Percentiles rank a stretch among this genome's conserved stretches.
Conservation (phyloP, 1,284 basidiomycete species). For the Sanghuangporus baumii region DNA sequence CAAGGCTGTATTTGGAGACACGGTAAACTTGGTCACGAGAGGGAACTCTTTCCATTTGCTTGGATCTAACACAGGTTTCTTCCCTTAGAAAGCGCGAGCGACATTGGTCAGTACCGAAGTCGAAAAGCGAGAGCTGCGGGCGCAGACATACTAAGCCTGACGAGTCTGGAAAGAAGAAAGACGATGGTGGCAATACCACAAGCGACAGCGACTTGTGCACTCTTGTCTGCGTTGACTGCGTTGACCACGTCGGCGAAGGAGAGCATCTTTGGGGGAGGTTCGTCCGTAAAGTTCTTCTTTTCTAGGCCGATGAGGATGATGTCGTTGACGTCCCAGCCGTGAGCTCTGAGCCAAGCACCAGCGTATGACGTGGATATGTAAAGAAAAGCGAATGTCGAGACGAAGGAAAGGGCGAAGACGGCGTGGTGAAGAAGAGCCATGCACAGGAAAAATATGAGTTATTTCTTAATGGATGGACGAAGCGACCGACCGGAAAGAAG, state of each 20-base stretch:
- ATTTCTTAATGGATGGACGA: too few species aligned
- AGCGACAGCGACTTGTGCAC: conserved; percentile 23
- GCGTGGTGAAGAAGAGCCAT: conserved; percentile 44
- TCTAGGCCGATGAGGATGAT: conserved; percentile 62
- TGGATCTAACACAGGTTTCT: conserved; percentile 67
- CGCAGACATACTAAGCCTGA: conserved; percentile 35
- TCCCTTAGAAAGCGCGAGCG: conserved; percentile 31
- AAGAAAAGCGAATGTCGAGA: conserved; percentile 42
- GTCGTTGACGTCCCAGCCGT: conserved; percentile 51
- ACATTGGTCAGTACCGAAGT: conserved; percentile 4
- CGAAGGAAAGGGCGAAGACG: conserved; percentile 47
- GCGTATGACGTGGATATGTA: conserved; percentile 37
- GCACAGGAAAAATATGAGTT: background rate
- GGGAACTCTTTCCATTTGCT: conserved; percentile 79
- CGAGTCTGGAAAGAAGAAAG: conserved; percentile 41
- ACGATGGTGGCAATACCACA: conserved; percentile 32
- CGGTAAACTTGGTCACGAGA: conserved; percentile 73
- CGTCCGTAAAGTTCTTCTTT: conserved; percentile 22
- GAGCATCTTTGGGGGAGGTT: conserved; percentile 22
- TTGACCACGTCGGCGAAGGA: conserved; percentile 21
- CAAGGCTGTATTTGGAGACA: conserved; percentile 96
- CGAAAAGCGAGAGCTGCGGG: background rate
- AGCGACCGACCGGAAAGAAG: too few species aligned
- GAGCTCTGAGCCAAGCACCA: conserved; percentile 38
- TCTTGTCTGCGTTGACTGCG: conserved; percentile 20